phyloP scores from a whole-genome alignment of 106 monocot genomes.

The Xerophyta viscosa region DNA sequence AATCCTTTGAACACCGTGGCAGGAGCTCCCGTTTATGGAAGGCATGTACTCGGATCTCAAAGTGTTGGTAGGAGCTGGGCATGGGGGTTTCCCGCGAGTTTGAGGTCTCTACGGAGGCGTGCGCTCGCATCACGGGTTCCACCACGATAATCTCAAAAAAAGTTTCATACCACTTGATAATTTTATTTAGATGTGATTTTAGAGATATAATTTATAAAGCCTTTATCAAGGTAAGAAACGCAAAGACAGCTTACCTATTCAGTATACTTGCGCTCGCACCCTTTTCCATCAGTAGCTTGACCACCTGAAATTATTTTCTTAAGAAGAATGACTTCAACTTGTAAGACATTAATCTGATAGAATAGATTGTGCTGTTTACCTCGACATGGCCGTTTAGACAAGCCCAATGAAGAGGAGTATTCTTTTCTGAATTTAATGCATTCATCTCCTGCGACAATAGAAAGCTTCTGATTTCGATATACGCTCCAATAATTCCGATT shows the following conservation, averaged over 20 bases:
- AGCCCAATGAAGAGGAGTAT: conserved; percentile 95
- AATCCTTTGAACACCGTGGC: no score
- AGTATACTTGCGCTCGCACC: conserved; percentile 63
- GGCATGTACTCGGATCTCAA: no score
- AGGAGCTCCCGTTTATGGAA: no score
- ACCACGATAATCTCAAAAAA: no score
- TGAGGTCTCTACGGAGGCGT: no score
- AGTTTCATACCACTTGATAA: no score
- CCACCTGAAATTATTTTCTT: conserved; percentile 31
- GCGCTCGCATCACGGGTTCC: no score
- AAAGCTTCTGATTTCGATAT: background rate
- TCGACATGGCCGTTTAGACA: conserved; percentile 90
- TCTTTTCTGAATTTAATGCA: conserved; percentile 65
- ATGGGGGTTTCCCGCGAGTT: no score
- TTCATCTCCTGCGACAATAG: conserved; percentile 62
- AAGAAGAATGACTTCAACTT: background rate
- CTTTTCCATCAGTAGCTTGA: conserved; percentile 51
- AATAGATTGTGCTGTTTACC: conserved; percentile 18
- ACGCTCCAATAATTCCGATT: no score
- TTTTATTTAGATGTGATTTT: no score
- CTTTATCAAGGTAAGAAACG: background rate
- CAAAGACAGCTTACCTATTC: conserved; percentile 39
- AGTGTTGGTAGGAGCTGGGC: no score
- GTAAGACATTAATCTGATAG: background rate
- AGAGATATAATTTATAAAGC: no score